Evolutionary conservation across 2,329 filamentous ascomycete genomes (phyloP).

Genomic region (Furcasterigmium furcatum): DNA sequence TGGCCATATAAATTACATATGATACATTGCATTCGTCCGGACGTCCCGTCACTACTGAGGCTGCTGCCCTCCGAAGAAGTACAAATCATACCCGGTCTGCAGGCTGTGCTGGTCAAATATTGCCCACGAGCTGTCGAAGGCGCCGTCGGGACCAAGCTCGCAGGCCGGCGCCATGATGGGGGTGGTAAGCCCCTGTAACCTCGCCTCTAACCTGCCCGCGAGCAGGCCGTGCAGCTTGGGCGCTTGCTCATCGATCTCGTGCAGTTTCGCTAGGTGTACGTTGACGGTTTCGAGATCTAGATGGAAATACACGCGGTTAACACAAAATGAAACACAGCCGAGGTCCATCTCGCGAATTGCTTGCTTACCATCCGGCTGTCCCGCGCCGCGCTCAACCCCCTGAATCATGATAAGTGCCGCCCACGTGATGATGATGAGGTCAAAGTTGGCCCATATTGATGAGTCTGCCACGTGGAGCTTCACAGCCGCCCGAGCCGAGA

Average conservation of each 20-base stretch:
- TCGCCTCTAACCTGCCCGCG: constrained; percentile 18
- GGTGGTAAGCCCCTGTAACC: constrained; percentile 18
- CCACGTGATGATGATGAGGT: constrained; percentile 40
- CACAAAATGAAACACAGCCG: background rate
- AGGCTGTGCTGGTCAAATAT: constrained; percentile 21
- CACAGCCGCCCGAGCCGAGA: constrained; percentile 35
- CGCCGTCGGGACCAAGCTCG: constrained; percentile 7
- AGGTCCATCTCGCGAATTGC: background rate
- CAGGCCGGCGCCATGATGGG: constrained; percentile 13
- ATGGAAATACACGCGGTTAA: background rate
- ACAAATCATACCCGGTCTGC: constrained; percentile 15
- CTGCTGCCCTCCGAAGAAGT: background rate
- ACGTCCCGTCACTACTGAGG: background rate
- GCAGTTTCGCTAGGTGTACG: constrained; percentile 22
- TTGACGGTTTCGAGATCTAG: constrained; percentile 23
- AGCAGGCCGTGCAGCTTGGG: constrained; percentile 19
- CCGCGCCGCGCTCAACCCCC: constrained; percentile 33
- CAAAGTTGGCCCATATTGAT: constrained; percentile 40
- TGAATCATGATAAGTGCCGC: constrained; percentile 39
- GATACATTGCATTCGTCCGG: no score
- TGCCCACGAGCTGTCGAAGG: constrained; percentile 19
- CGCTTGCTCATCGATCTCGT: constrained; percentile 21
- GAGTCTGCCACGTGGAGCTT: constrained; percentile 34
- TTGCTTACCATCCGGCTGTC: constrained; percentile 31
- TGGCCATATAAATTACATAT: no score